A percentile compares a stretch with the other conserved stretches of the same genome.
phyloP scores from a whole-genome alignment of 2,329 filamentous ascomycete genomes.

The Dothidotthia symphoricarpi region DNA sequence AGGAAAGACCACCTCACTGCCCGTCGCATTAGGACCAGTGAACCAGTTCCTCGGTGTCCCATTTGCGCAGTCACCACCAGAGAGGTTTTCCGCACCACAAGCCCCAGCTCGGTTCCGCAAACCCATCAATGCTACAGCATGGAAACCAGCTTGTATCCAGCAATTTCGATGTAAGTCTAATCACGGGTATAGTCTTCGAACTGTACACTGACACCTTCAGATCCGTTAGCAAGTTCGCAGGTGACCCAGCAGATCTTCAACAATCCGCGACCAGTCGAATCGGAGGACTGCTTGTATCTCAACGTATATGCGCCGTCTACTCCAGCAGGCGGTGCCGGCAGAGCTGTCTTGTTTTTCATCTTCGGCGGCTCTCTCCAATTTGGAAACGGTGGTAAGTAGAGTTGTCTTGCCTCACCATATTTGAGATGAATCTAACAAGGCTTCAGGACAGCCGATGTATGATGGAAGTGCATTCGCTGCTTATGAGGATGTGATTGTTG shows the following conservation, averaged over 20 bases:
- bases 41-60: slow-evolving; percentile 35
- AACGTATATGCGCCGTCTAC: slow-evolving; percentile 39
- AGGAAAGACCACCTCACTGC: slow-evolving; percentile 27
- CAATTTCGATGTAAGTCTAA: slow-evolving; percentile 22
- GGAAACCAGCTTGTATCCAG: slow-evolving; percentile 25
- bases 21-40: slow-evolving; percentile 17
- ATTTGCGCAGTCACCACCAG: slow-evolving; percentile 28
- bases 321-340: slow-evolving; percentile 12
- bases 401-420: background rate
- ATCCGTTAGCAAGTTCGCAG: slow-evolving; percentile 15
- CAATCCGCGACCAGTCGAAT: slow-evolving; percentile 23
- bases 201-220: slow-evolving; percentile 7
- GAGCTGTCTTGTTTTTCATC: slow-evolving; percentile 34
- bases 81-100: slow-evolving; percentile 24
- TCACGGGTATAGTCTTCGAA: background rate
- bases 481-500: slow-evolving; percentile 31
- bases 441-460: slow-evolving; percentile 13
- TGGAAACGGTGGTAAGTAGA: slow-evolving; percentile 17
- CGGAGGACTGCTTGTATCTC: slow-evolving; percentile 44
- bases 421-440: background rate
- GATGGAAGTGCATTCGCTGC: slow-evolving; percentile 31
- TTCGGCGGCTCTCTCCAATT: slow-evolving; percentile 31
- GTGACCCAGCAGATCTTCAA: slow-evolving; percentile 23
- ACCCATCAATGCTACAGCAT: slow-evolving; percentile 16
- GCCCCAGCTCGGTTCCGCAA: slow-evolving; percentile 11